Percentiles rank a stretch among this genome's conserved stretches.
phyloP scores from a whole-genome alignment of 345 rosid species.

The Citrus maxima region DNA sequence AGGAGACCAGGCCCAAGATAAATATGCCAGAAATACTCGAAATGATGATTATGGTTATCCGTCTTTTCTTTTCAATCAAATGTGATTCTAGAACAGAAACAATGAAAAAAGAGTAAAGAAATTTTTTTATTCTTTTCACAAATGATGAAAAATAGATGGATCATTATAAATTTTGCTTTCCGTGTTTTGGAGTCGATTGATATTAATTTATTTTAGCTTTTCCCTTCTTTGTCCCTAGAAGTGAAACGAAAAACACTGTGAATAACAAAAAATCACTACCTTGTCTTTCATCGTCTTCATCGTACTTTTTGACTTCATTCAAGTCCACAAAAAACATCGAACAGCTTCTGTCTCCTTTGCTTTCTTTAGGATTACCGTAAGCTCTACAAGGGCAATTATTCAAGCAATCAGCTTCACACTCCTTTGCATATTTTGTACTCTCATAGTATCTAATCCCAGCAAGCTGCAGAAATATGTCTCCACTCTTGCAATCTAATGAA shows the following conservation, averaged over 20 bases:
- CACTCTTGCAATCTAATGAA: background rate
- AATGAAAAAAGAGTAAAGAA: background rate
- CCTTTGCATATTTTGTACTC: conserved; percentile 11
- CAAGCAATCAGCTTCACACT: conserved; percentile 19
- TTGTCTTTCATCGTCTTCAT: background rate
- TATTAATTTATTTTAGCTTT: background rate
- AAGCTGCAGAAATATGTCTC: background rate
- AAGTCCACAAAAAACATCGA: conserved; percentile 28
- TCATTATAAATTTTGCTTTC: background rate
- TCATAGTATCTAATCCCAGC: conserved; percentile 5
- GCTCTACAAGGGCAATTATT: conserved; percentile 27
- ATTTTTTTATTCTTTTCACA: background rate
- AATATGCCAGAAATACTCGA: background rate
- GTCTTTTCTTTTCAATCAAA: background rate
- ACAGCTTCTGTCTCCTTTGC: conserved; percentile 26
- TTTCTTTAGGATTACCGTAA: conserved; percentile 19
- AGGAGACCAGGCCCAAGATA: background rate
- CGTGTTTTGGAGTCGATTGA: background rate
- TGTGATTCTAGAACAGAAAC: background rate
- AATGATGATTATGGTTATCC: background rate
- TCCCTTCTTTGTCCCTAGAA: background rate
- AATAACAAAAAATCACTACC: background rate
- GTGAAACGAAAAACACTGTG: background rate
- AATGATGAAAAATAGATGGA: background rate
- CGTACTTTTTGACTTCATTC: conserved; percentile 2